Evolutionary conservation across 768 basidiomycete species (phyloP), one percentile per base, ranked within the genome.

Genomic region (Boletus barrowsii): DNA sequence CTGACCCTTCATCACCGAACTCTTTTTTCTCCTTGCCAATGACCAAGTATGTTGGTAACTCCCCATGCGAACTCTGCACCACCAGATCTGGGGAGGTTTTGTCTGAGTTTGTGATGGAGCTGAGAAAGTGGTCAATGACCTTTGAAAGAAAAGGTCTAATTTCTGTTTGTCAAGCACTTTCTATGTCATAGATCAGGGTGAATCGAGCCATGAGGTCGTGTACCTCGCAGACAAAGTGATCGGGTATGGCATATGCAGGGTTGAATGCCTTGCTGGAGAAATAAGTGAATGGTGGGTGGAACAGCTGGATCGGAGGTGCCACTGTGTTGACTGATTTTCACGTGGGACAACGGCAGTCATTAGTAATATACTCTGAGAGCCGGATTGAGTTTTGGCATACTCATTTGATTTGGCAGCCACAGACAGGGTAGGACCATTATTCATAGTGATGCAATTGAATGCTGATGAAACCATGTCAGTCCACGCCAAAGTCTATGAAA

Each of bases 221-320:
- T 9, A 56, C 47, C 1, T 52, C 1, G 5, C 2, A 43, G 15
- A 67, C 18, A 15, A 54, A 18, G 15, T 62, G 47, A n/a, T 40
- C 3, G 1, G 62, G 57, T 30, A 56, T 53, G 3, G 42, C 3
- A 6, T 63, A 53, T 1, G 15, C 1, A 0, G 57, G 52, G 17
- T 59, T 33, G 29, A 53, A 62, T 20, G 60, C 67, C 36, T 57
- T 65, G 46, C 52, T 61, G 4, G 45, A 47, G 53, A 73, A 73
- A 20, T 47, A 42, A 14, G 62, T 58, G 33, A 73, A 73, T 24
- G 62, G 58, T 13, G 67, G 61, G 36, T 70, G 51, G 46, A 64
- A 61, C 8, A 61, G 13, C 20, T 61, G 55, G 17, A 61, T 54
- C 1, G 55, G 52, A 22, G 55, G 46, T 1, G 30, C 45, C 20